A percentile compares a stretch with the other conserved stretches of the same genome.
These are phyloP conservation scores for Sporothrix pallida DNA, from an alignment of 2,329 filamentous ascomycete genomes.

Conservation along the genomic window DNA sequence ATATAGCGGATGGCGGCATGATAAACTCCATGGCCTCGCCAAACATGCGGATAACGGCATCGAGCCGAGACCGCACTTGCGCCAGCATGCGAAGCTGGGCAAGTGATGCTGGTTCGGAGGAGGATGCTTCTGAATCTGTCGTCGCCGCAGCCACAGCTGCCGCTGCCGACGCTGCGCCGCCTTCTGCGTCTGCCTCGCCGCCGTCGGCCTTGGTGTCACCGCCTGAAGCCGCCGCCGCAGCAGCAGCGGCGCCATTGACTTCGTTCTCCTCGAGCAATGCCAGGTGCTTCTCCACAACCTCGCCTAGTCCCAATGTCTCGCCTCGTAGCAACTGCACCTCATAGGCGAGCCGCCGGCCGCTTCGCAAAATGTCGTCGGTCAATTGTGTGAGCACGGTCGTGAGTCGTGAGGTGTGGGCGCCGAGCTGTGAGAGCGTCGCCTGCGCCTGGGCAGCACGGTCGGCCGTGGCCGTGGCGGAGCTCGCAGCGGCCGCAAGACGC, in stretches of 20 bases:
- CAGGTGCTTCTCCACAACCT: constrained; percentile 62
- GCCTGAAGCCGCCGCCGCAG: neutral
- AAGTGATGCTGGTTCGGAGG: constrained; percentile 69
- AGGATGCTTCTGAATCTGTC: neutral
- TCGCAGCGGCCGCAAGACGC: constrained; percentile 31
- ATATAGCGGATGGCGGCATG: constrained; percentile 84
- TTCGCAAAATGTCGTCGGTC: constrained; percentile 92
- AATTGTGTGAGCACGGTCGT: constrained; percentile 83
- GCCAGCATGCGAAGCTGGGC: constrained; percentile 81
- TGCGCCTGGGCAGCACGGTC: constrained; percentile 78
- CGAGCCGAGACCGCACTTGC: constrained; percentile 80
- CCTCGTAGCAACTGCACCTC: constrained; percentile 93
- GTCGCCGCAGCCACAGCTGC: neutral
- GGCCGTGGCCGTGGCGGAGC: constrained; percentile 40
- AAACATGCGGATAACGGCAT: constrained; percentile 88
- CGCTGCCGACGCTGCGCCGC: neutral
- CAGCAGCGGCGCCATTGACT: neutral
- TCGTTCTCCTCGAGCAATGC: constrained; percentile 69
- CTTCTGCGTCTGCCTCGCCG: neutral
- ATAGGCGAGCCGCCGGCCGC: constrained; percentile 86
- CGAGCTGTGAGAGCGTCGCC: constrained; percentile 82
- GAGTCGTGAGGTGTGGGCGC: constrained; percentile 82
- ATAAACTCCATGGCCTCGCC: constrained; percentile 96
- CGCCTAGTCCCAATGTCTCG: constrained; percentile 80
- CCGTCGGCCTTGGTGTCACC: neutral